Percentiles rank a stretch among this genome's conserved stretches.
Evolutionary conservation across 2,329 filamentous ascomycete species (phyloP).

Genomic region (Talaromyces albobiverticillius): DNA sequence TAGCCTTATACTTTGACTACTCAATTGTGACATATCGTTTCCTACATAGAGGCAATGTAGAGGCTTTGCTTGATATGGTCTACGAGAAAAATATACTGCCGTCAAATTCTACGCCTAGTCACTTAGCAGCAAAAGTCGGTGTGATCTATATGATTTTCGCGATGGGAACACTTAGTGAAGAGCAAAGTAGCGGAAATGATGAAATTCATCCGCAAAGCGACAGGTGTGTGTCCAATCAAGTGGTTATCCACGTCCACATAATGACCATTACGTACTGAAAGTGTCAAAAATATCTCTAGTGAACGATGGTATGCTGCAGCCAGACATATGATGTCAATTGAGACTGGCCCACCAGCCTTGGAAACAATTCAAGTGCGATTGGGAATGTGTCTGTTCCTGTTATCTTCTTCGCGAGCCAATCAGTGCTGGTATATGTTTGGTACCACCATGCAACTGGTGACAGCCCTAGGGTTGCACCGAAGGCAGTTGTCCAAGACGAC

Average conservation of each 20-base stretch:
- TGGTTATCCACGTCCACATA: background rate
- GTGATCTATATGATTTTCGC: conserved; percentile 51
- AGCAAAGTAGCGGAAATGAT: conserved; percentile 33
- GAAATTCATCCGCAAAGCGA: conserved; percentile 23
- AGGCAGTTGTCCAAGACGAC: conserved; percentile 27
- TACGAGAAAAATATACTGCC: conserved; percentile 40
- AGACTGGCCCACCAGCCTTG: conserved; percentile 53
- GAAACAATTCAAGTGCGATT: conserved; percentile 59
- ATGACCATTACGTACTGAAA: background rate
- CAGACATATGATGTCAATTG: conserved; percentile 37
- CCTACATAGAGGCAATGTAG: conserved; percentile 53
- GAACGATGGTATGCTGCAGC: conserved; percentile 39
- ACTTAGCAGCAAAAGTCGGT: conserved; percentile 46
- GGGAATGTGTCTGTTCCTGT: conserved; percentile 57
- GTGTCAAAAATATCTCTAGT: conserved; percentile 17
- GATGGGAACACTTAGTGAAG: conserved; percentile 46
- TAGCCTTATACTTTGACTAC: conserved; percentile 59
- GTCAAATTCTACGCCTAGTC: conserved; percentile 35
- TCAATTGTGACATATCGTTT: conserved; percentile 61
- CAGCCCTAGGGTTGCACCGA: conserved; percentile 40
- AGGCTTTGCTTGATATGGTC: conserved; percentile 44
- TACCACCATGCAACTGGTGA: conserved; percentile 54
- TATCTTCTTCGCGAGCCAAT: conserved; percentile 59
- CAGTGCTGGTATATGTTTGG: conserved; percentile 62
- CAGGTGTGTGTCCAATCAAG: conserved; percentile 23